Evolutionary conservation across 805 yeast species (phyloP), one percentile per base, ranked within the genome.

Genomic region (Candida maltosa): DNA sequence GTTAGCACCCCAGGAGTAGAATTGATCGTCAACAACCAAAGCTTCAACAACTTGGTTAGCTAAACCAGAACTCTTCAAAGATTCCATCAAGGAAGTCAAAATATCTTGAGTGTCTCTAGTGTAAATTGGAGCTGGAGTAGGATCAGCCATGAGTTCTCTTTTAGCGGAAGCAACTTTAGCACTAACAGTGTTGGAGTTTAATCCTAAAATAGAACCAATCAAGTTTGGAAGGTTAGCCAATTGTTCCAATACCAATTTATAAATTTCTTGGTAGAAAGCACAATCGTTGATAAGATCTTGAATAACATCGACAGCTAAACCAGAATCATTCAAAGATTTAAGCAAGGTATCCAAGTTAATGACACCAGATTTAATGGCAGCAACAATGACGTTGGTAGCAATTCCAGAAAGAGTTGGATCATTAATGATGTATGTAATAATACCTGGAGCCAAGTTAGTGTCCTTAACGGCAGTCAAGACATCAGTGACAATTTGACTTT

Each of bases 1-100:
- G 15, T 48, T 42, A 29, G 61, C 69, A 62, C 71, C 73, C 42
- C 51, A 64, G 21, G 39, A 34, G 46, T 58, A 61, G 56, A 65
- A 66, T 15, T 51, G 49, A 16, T 56, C 54, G 44, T 66, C 67
- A 24, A 56, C 55, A 40, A 66, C 53, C 46, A 66, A 63, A 5
- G 59, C 47, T 29, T 54, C 46, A 30, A 66, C 68, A 37, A 66
- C 69, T 20, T 52, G 56, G 15, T 52, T 41, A 26, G 69, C 70
- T 48, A 66, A 62, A 28, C 71, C 71, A 16, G 71, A 65, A 28
- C 58, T 42, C 49, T 63, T 64, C 49, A 66, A 62, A 1, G 73
- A 65, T 47, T 64, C 69, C 63, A 66, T 55, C 46, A 66, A 61
- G 34, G 58, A 48, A 35, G 60, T 49, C 31, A 66, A 48, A 24